Evolutionary conservation across 2,329 filamentous ascomycete species (phyloP).

Genomic region (Colletotrichum trifolii): DNA sequence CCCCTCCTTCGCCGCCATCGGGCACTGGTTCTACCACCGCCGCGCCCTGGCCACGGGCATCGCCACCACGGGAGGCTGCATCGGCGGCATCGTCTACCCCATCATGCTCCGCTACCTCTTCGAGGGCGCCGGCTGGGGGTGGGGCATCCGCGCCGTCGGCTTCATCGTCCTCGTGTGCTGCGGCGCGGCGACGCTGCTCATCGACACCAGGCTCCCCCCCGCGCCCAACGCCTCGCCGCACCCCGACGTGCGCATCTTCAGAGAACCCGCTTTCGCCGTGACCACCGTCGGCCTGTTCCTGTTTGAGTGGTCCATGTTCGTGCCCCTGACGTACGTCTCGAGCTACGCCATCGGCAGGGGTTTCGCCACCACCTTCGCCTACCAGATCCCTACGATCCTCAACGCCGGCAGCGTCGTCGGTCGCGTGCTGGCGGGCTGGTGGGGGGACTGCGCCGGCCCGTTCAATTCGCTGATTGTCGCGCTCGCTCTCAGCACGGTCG

Average conservation of each 20-base stretch:
- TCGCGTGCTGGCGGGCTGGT: conserved; percentile 79
- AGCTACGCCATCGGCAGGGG: conserved; percentile 77
- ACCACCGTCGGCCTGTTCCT: conserved; percentile 76
- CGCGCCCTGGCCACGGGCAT: conserved; percentile 85
- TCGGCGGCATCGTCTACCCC: conserved; percentile 76
- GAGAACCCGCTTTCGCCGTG: conserved; percentile 69
- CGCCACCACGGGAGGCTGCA: conserved; percentile 78
- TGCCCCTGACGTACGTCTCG: conserved; percentile 85
- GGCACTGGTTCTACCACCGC: conserved; percentile 82
- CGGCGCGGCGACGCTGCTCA: conserved; percentile 57
- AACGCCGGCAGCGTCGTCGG: conserved; percentile 85
- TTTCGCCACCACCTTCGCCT: conserved; percentile 73
- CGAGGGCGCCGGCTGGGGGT: conserved; percentile 43
- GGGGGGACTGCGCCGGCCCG: conserved; percentile 82
- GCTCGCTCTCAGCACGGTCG: conserved; percentile 67
- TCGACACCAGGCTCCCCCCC: conserved; percentile 70
- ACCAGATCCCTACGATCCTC: conserved; percentile 82
- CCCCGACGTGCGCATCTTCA: conserved; percentile 75
- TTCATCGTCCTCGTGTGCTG: conserved; percentile 59
- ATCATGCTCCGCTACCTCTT: conserved; percentile 64
- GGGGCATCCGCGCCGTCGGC: conserved; percentile 61
- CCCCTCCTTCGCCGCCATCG: conserved; percentile 80
- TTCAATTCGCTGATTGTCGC: conserved; percentile 87
- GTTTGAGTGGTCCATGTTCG: conserved; percentile 78
- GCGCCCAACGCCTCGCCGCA: conserved; percentile 66